Percentiles rank a stretch among this genome's conserved stretches.
phyloP scores from a whole-genome alignment of 768 basidiomycete species.

The Trametes meyenii region DNA sequence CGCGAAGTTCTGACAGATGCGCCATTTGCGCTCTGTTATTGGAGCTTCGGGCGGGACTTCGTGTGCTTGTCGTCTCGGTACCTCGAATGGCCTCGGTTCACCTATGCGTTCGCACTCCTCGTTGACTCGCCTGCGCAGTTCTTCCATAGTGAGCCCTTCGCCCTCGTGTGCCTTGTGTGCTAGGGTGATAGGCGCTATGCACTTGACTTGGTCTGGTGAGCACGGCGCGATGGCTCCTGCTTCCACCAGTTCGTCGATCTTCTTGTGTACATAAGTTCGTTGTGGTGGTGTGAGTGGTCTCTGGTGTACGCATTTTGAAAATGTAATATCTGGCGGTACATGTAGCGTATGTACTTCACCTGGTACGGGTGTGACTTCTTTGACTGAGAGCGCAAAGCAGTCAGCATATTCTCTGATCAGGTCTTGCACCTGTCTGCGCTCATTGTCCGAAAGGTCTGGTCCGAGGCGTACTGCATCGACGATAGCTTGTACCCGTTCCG shows the following conservation, averaged over 20 bases:
- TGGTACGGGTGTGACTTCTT: constrained; percentile 39
- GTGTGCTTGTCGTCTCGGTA: constrained; percentile 29
- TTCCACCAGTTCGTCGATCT: constrained; percentile 38
- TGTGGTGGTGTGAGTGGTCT: constrained; percentile 37
- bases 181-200: constrained; percentile 38
- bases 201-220: constrained; percentile 38
- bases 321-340: constrained; percentile 33
- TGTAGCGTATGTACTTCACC: constrained; percentile 39
- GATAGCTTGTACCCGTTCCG: constrained; percentile 25
- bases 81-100: constrained; percentile 23
- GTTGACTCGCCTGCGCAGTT: constrained; percentile 39
- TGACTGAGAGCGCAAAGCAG: constrained; percentile 42
- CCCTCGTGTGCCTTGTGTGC: constrained; percentile 41
- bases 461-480: constrained; percentile 31
- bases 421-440: constrained; percentile 28
- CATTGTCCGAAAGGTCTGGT: constrained; percentile 30
- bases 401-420: constrained; percentile 40
- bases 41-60: neutral
- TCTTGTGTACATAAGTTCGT: constrained; percentile 33
- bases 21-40: constrained; percentile 32
- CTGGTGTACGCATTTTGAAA: constrained; percentile 39
- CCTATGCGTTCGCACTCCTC: constrained; percentile 36
- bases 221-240: constrained; percentile 39
- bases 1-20: constrained; percentile 42
- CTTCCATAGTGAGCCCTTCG: constrained; percentile 35